Evolutionary conservation across 1,139 yeast genomes (phyloP), one percentile per base, ranked within the genome.

Genomic region (Diutina catenulata): DNA sequence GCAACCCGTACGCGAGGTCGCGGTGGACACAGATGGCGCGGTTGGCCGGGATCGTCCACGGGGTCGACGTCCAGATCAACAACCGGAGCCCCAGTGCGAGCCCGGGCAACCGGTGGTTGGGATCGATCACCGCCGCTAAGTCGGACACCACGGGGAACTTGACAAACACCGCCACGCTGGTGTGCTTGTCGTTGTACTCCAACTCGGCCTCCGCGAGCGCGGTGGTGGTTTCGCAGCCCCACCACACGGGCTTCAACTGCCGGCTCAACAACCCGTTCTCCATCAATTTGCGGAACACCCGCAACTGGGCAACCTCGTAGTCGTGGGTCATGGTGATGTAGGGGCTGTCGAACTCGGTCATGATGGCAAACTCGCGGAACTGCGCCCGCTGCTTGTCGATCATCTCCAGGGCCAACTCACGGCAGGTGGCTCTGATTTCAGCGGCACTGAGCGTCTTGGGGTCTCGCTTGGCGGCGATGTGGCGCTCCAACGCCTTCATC

Each of bases 181-280:
- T 63, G 55, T 86, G 95, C 22, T 70, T 59, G 18, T 74, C 78
- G 42, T 80, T 78, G 57, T 93, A 91, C 50, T 88, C 96, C 43
- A 91, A 65, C 55, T 91, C 99, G 13, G 96, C 91, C 56, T 91
- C 99, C 0, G 98, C 98, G 45, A 91, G 63, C 0, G 98, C 98
- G 0, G 98, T 88, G 42, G 76, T 74, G 1, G 95, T 83, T 50
- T 87, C 95, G 45, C 93, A 81, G 1, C 97, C 94, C 96, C 97
- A 91, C 70, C 82, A 91, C 1, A 93, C 97, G 0, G 99, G 99
- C 50, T 87, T 86, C 48, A 80, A 73, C 50, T 88, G 94, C 48
- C 97, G 68, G 36, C 78, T 75, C 33, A 91, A 75, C 37, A 88
- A 60, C 0, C 84, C 82, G 39, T 71, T 73, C 37, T 70, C 68